These are phyloP conservation scores for Saxophila tyrrhenica DNA, from an alignment of 495 filamentous ascomycete species.

Conservation along the genomic window DNA sequence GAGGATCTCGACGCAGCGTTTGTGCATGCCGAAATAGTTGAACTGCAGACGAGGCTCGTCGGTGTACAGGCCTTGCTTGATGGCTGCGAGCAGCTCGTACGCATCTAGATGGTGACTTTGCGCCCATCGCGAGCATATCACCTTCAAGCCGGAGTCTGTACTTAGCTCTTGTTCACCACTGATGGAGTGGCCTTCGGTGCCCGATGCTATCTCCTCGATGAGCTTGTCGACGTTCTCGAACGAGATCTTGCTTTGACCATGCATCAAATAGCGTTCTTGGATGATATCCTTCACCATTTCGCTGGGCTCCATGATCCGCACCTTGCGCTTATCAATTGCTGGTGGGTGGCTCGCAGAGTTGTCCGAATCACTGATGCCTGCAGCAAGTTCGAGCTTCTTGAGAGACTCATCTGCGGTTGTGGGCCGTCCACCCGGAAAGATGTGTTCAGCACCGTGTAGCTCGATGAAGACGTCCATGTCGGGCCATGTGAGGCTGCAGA, in stretches of 20 bases:
- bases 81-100: neutral
- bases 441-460: neutral
- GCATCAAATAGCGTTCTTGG: neutral
- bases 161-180: neutral
- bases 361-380: neutral
- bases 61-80: neutral
- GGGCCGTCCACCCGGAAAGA: neutral
- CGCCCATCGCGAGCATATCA: neutral
- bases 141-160: neutral
- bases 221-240: neutral
- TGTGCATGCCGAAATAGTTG: constrained; percentile 1
- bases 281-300: neutral
- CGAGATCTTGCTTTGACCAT: neutral
- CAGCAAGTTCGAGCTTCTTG: neutral
- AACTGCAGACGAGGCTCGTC: neutral
- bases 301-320: neutral
- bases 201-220: neutral
- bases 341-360: neutral
- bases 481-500: neutral
- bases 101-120: neutral
- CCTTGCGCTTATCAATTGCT: neutral
- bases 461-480: neutral
- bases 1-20: neutral
- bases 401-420: neutral
- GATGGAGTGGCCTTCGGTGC: neutral